Evolutionary conservation across 2,329 filamentous ascomycete species (phyloP), one percentile per base, ranked within the genome.

Genomic region (Decorospora gaudefroyi): DNA sequence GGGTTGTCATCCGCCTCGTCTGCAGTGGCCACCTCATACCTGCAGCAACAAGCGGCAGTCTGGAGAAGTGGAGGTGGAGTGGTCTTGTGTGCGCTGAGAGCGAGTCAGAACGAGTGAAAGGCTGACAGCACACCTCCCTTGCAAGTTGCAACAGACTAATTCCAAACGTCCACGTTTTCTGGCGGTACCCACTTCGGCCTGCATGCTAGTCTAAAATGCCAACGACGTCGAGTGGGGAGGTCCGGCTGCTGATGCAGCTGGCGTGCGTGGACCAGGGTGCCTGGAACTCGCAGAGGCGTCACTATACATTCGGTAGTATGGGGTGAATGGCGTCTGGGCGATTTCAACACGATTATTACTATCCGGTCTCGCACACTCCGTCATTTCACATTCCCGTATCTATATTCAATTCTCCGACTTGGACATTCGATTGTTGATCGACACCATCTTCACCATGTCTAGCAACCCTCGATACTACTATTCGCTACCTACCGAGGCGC

Each of bases 241-340:
- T 46, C 61, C 57, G 53, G 61, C 60, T 65, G 64, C 57, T 68
- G 62, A 68, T 68, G 63, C 61, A 65, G 56, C 49, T 59, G 57
- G 49, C 54, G 41, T 46, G 49, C 54, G 41, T 46, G 22, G 49
- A 51, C 61, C 55, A 55, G 65, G 66, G 61, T 51, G 36, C 60
- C 61, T 56, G 63, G 61, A 41, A 50, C 61, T 42, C 59, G 59
- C 59, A 63, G 57, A 57, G 59, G 63, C 61, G 51, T 59, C 38
- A 59, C 50, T 62, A 53, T 55, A 53, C 51, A 49, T 43, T 55
- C 51, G 44, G 59, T 63, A 64, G 62, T 66, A 65, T 67, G 66
- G 65, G 61, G 65, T 68, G 64, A 68, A 67, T 68, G 59, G 65
- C 62, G 64, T 66, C 65, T 67, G 57, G 64, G 61, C 64, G 50